Percentiles rank a stretch among this genome's conserved stretches.
Conservation (phyloP, 306 rosid species). For the Castanopsis chinensis region DNA sequence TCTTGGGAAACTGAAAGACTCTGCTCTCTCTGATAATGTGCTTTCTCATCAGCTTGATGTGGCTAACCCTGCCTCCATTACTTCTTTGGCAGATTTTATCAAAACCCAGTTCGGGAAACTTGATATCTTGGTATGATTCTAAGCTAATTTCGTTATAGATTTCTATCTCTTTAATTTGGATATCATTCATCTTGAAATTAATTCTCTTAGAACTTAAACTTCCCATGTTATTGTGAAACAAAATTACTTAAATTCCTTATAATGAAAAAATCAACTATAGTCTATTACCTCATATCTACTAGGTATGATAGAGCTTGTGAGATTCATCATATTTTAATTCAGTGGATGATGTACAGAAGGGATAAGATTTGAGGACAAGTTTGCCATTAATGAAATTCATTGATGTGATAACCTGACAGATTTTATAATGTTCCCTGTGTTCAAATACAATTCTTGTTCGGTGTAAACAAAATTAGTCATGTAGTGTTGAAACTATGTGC, state of each 20-base stretch:
- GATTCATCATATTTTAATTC: too few species aligned
- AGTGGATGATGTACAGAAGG: too few species aligned
- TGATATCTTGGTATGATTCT: slow-evolving; percentile 29
- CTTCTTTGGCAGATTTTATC: slow-evolving; percentile 25
- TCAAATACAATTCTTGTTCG: background rate
- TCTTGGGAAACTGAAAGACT: slow-evolving; percentile 17
- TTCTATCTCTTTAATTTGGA: background rate
- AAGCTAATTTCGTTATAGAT: background rate
- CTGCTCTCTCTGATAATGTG: background rate
- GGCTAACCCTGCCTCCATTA: slow-evolving; percentile 14
- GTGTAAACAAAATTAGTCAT: background rate
- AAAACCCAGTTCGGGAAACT: slow-evolving; percentile 27
- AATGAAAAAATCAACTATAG: too few species aligned
- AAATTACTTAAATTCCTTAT: too few species aligned
- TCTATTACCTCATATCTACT: too few species aligned
- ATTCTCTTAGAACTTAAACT: too few species aligned
- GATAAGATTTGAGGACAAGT: too few species aligned
- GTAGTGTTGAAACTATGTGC: background rate
- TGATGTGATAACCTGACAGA: background rate
- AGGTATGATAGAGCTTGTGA: too few species aligned
- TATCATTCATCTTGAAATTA: too few species aligned
- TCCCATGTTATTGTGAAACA: too few species aligned
- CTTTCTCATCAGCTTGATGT: slow-evolving; percentile 9
- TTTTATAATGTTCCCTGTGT: background rate
- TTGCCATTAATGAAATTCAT: too few species aligned